Conservation (phyloP, 1,284 basidiomycete species). For the Malassezia furfur region DNA sequence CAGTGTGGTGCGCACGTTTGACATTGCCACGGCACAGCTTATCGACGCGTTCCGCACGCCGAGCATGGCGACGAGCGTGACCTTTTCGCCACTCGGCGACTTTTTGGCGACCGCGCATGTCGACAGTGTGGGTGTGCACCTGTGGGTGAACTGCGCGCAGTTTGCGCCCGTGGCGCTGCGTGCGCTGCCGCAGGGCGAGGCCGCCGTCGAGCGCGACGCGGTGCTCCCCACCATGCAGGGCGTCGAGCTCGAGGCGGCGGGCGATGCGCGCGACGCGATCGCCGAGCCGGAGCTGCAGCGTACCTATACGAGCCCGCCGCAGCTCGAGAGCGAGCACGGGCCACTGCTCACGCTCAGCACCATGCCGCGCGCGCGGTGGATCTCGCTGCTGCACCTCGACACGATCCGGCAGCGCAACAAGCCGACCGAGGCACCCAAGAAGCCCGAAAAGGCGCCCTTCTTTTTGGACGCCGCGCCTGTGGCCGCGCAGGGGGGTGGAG, state of each 20-base stretch:
- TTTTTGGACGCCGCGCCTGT: slow-evolving; percentile 56
- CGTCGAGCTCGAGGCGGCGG: slow-evolving; percentile 60
- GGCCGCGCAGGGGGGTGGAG: neutral
- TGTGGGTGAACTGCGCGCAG: slow-evolving; percentile 95
- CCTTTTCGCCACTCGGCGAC: slow-evolving; percentile 88
- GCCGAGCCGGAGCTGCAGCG: slow-evolving; percentile 31
- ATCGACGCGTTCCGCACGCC: slow-evolving; percentile 84
- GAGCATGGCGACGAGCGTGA: slow-evolving; percentile 78
- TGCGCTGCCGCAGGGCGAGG: slow-evolving; percentile 63
- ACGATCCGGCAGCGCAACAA: slow-evolving; percentile 85
- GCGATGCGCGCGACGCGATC: slow-evolving; percentile 45
- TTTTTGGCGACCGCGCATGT: slow-evolving; percentile 92
- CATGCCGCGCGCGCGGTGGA: slow-evolving; percentile 86
- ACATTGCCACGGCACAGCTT: slow-evolving; percentile 80
- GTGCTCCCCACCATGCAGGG: slow-evolving; percentile 75
- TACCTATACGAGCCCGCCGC: slow-evolving; percentile 30
- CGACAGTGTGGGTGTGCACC: slow-evolving; percentile 81
- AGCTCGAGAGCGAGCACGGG: slow-evolving; percentile 50
- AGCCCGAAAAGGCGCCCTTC: slow-evolving; percentile 89
- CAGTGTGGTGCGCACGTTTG: slow-evolving; percentile 85
- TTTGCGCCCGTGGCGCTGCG: slow-evolving; percentile 76
- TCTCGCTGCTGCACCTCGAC: slow-evolving; percentile 88
- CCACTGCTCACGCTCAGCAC: slow-evolving; percentile 69
- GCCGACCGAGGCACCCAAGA: slow-evolving; percentile 88
- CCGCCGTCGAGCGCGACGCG: slow-evolving; percentile 50